Evolutionary conservation across 2,329 filamentous ascomycete species (phyloP).

Genomic region (Claviceps monticola): DNA sequence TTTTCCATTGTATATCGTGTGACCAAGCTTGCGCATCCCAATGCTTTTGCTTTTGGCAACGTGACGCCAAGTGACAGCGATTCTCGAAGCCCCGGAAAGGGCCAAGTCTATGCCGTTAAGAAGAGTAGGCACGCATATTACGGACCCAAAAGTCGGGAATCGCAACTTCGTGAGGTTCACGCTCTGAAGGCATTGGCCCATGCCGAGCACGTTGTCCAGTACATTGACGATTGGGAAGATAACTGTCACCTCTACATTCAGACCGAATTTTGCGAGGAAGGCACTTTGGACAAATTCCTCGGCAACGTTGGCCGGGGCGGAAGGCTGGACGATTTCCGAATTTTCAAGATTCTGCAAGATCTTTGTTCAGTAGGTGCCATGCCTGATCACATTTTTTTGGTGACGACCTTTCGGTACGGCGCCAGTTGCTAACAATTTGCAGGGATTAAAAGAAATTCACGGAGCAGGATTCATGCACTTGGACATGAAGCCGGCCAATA

Average conservation of each 20-base stretch:
- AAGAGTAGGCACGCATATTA: constrained; percentile 72
- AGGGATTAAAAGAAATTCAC: constrained; percentile 87
- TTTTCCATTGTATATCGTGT: constrained; percentile 90
- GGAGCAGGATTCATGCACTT: constrained; percentile 75
- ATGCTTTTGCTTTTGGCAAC: constrained; percentile 25
- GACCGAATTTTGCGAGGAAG: constrained; percentile 92
- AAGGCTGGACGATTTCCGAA: constrained; percentile 87
- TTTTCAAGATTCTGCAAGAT: constrained; percentile 95
- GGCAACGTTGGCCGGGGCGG: constrained; percentile 70
- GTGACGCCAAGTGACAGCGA: constrained; percentile 31
- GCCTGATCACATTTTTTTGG: not conserved
- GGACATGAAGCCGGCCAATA: constrained; percentile 74
- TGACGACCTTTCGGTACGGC: not conserved
- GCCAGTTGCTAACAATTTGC: constrained; percentile 6
- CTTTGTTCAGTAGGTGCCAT: constrained; percentile 54
- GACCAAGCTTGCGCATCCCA: constrained; percentile 24
- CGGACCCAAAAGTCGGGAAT: constrained; percentile 65
- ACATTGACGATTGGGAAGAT: constrained; percentile 79
- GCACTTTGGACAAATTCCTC: constrained; percentile 76
- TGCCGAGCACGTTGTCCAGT: constrained; percentile 73
- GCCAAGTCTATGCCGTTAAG: constrained; percentile 78
- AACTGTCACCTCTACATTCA: constrained; percentile 85
- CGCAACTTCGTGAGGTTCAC: constrained; percentile 72
- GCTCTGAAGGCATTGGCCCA: constrained; percentile 64
- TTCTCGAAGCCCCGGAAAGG: constrained; percentile 38